Percentiles rank a stretch among this genome's conserved stretches.
phyloP scores from a whole-genome alignment of 2,329 filamentous ascomycete species.

The Talaromyces sp. region DNA sequence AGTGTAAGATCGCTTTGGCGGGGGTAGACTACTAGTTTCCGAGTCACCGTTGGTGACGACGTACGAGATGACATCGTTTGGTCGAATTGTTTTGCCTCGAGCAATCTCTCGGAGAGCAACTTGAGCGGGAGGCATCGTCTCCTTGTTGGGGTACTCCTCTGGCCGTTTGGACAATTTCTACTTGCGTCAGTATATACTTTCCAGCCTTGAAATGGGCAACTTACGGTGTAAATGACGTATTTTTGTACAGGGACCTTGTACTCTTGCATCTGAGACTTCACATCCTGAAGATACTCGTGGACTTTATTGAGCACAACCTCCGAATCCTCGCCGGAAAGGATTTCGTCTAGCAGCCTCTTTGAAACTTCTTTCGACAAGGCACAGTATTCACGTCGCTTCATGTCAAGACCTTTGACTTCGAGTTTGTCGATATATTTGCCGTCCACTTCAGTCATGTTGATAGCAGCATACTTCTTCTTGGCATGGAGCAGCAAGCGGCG shows the following conservation, averaged over 20 bases:
- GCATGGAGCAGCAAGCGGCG: conserved; percentile 87
- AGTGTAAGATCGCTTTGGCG: conserved; percentile 84
- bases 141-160: conserved; percentile 87
- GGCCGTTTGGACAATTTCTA: conserved; percentile 88
- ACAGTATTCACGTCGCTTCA: conserved; percentile 96
- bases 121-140: conserved; percentile 94
- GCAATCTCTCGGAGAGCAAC: conserved; percentile 85
- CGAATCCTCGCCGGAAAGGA: conserved; percentile 87
- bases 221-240: conserved; percentile 88
- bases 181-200: conserved; percentile 10
- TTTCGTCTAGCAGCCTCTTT: conserved; percentile 81
- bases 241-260: conserved; percentile 70
- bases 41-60: conserved; percentile 69
- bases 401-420: conserved; percentile 96
- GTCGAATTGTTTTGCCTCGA: conserved; percentile 80
- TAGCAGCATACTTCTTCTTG: conserved; percentile 98
- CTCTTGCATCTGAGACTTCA: conserved; percentile 81
- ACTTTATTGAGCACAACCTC: conserved; percentile 84
- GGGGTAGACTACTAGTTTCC: conserved; percentile 56
- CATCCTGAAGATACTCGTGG: conserved; percentile 84
- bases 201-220: neutral
- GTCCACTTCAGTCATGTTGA: conserved; percentile 85
- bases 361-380: conserved; percentile 93
- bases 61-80: conserved; percentile 94
- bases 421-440: conserved; percentile 91